Evolutionary conservation across 331 rosid species (phyloP), one percentile per base, ranked within the genome.

Genomic region (Malus hybrid): DNA sequence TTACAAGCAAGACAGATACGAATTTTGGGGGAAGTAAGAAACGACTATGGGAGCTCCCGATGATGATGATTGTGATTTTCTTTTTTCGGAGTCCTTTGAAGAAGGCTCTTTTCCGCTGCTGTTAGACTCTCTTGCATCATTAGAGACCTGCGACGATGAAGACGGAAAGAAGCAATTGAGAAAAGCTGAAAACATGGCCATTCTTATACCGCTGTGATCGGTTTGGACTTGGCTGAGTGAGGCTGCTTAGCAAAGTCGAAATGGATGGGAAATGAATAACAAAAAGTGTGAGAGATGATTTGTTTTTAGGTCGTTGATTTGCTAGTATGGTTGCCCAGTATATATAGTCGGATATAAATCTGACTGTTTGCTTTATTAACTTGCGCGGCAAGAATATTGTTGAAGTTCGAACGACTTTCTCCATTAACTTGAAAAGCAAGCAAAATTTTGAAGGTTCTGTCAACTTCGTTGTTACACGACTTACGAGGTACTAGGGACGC

Each of bases 31-130:
- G 50, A 42, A 80, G 46, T 48, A 69, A 72, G 85, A 62, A 14
- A 80, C 79, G 22, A 86, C 73, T 0, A 86, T 14, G 24, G 87
- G 87, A 57, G 83, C 84, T 65, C 29, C 75, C 18, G 19, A 9
- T 6, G 55, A 68, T 7, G 70, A 29, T 32, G 65, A 76, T 65
- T 70, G 80, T 59, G 75, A 42, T 27, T 77, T 70, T 19, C 34
- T 76, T 50, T 79, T 76, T 6, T 27, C 16, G 11, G 73, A 44
- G 18, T 76, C 82, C 42, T 81, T 73, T 31, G 55, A 67, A 44
- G 88, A 80, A 28, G 44, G 2, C 22, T 8, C 9, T 55, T 66
- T 76, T 20, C 5, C 33, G 54, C 3, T 57, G 13, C 29, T 44
- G 3, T 3, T 18, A 24, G 39, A 27, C 19, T 5, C n/a, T 6